Conservation (phyloP, 1,284 basidiomycete species). For the Puccinia polysora region DNA sequence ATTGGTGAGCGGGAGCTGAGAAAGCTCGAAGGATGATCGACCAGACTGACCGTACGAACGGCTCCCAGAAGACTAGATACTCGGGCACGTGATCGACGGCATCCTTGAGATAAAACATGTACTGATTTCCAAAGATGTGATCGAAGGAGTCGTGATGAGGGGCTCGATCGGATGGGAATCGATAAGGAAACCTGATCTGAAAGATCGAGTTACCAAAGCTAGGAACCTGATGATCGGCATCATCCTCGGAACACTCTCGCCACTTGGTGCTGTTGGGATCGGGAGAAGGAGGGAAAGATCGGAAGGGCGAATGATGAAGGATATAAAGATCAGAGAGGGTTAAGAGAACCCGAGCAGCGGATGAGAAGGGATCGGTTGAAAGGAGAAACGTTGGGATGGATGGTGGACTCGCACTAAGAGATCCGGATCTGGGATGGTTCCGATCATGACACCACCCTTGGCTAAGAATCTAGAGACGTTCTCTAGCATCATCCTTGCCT, state of each 20-base stretch:
- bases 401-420: slow-evolving; percentile 64
- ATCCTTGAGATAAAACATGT: slow-evolving; percentile 87
- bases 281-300: not conserved
- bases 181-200: slow-evolving; percentile 76
- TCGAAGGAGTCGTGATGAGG: not conserved
- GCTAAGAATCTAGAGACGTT: slow-evolving; percentile 80
- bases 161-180: slow-evolving; percentile 49
- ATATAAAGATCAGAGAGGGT: not conserved
- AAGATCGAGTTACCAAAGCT: slow-evolving; percentile 88
- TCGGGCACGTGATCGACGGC: slow-evolving; percentile 97
- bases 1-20: too few relatives aligned
- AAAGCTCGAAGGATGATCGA: not conserved
- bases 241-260: not conserved
- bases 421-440: slow-evolving; percentile 85
- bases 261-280: not conserved
- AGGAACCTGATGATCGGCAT: slow-evolving; percentile 57
- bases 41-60: slow-evolving; percentile 70
- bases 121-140: slow-evolving; percentile 74
- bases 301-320: not conserved
- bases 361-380: slow-evolving; percentile 43
- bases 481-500: slow-evolving; percentile 83
- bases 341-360: not conserved
- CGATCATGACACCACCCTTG: slow-evolving; percentile 80
- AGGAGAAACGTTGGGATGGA: not conserved
- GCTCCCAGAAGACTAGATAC: slow-evolving; percentile 90